phyloP scores from a whole-genome alignment of 495 filamentous ascomycete species.

The Rostrohypoxylon terebratum region DNA sequence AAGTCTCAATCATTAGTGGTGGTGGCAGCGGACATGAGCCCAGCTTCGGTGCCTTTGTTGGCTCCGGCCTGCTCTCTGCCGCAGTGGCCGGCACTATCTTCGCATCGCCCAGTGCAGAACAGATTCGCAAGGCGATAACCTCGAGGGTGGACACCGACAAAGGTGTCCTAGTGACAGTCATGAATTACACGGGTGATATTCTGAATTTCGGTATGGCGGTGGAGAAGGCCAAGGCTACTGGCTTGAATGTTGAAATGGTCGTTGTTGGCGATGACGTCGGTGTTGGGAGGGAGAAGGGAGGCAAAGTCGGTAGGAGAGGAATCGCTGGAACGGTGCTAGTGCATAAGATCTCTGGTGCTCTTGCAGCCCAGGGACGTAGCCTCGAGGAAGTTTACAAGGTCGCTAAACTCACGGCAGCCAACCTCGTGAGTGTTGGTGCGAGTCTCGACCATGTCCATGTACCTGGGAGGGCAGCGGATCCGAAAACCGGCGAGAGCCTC shows the following conservation, averaged over 20 bases:
- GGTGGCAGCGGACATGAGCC: constrained; percentile 96
- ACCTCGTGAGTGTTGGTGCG: constrained; percentile 87
- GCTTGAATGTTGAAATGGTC: constrained; percentile 87
- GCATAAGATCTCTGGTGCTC: constrained; percentile 87
- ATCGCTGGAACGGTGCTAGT: constrained; percentile 92
- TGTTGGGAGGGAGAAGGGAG: constrained; percentile 82
- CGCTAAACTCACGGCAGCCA: constrained; percentile 76
- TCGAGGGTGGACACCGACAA: constrained; percentile 74
- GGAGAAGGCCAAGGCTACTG: constrained; percentile 89
- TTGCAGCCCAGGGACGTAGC: constrained; percentile 77
- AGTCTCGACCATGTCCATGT: constrained; percentile 92
- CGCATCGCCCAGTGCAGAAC: constrained; percentile 86
- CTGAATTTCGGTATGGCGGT: constrained; percentile 95
- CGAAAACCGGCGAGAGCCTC: constrained; percentile 63
- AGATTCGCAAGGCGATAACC: constrained; percentile 82
- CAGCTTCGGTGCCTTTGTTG: constrained; percentile 78
- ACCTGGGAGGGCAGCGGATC: constrained; percentile 72
- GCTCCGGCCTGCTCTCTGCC: constrained; percentile 80
- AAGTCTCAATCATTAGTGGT: constrained; percentile 87
- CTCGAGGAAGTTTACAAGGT: constrained; percentile 76
- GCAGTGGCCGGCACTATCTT: constrained; percentile 95
- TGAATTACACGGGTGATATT: constrained; percentile 85
- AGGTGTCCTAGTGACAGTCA: constrained; percentile 77
- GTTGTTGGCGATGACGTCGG: constrained; percentile 97
- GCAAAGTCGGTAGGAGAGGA: constrained; percentile 91